These are phyloP conservation scores for Boletus sp. DNA, from an alignment of 768 basidiomycete species.

Conservation along the genomic window DNA sequence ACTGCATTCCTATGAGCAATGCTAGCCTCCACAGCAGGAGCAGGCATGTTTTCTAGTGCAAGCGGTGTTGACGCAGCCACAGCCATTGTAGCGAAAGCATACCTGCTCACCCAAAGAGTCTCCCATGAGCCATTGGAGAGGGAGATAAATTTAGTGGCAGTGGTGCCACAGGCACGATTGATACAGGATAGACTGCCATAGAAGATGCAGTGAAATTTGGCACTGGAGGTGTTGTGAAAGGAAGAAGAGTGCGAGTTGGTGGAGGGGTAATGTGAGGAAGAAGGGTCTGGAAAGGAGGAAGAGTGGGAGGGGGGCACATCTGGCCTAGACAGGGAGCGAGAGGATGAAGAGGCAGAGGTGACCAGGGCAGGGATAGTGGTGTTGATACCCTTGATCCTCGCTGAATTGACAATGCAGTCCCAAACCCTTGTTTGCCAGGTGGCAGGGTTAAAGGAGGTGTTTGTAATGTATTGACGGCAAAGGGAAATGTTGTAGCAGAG, in stretches of 20 bases:
- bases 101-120: background rate
- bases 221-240: background rate
- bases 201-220: background rate
- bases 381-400: too few species aligned
- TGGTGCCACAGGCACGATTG: too few species aligned
- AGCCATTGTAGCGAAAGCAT: background rate
- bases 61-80: background rate
- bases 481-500: background rate
- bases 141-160: background rate
- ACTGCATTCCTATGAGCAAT: slow-evolving; percentile 19
- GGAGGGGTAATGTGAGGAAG: background rate
- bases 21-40: background rate
- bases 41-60: background rate
- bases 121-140: background rate
- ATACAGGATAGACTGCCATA: background rate
- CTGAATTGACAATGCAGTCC: too few species aligned
- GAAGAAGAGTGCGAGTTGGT: background rate
- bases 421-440: background rate
- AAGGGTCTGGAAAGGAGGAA: background rate
- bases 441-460: background rate
- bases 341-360: too few species aligned
- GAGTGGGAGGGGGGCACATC: too few species aligned
- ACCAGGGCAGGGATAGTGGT: too few species aligned
- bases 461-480: background rate
- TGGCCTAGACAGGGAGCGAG: too few species aligned